A percentile compares a stretch with the other conserved stretches of the same genome.
Evolutionary conservation across 306 rosid genomes (phyloP).

Genomic region (Vicia villosa): DNA sequence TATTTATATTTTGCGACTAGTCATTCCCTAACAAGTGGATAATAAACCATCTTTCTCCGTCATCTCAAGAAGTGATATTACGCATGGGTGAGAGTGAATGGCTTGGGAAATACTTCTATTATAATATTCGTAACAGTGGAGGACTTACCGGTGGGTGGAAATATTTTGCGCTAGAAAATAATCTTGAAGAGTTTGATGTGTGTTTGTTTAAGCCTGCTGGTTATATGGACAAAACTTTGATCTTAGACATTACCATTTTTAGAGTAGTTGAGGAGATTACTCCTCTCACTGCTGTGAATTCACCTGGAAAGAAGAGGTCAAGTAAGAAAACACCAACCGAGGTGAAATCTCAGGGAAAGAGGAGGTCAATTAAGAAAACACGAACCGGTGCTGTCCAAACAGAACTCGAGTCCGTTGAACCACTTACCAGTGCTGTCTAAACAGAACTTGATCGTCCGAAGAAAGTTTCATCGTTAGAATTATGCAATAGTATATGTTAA

Average conservation of each 20-base stretch:
- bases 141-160: constrained; percentile 75
- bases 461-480: background rate
- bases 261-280: constrained; percentile 55
- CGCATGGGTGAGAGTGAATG: constrained; percentile 49
- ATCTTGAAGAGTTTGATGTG: constrained; percentile 68
- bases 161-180: constrained; percentile 55
- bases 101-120: constrained; percentile 45
- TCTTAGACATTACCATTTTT: constrained; percentile 59
- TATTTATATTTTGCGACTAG: constrained; percentile 35
- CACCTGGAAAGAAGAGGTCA: constrained; percentile 8
- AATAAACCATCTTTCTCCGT: constrained; percentile 18
- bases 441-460: background rate
- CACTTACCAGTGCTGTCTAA: background rate
- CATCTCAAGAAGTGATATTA: constrained; percentile 55
- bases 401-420: too few relatives aligned
- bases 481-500: constrained; percentile 11
- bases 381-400: too few relatives aligned
- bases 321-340: too few relatives aligned
- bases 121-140: constrained; percentile 40
- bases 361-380: too few relatives aligned
- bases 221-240: background rate
- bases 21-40: constrained; percentile 51
- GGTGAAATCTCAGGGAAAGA: background rate
- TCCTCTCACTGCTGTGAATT: constrained; percentile 30
- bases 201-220: constrained; percentile 57